Evolutionary conservation across 805 yeast genomes (phyloP).

Genomic region (Danielia oregonensis): DNA sequence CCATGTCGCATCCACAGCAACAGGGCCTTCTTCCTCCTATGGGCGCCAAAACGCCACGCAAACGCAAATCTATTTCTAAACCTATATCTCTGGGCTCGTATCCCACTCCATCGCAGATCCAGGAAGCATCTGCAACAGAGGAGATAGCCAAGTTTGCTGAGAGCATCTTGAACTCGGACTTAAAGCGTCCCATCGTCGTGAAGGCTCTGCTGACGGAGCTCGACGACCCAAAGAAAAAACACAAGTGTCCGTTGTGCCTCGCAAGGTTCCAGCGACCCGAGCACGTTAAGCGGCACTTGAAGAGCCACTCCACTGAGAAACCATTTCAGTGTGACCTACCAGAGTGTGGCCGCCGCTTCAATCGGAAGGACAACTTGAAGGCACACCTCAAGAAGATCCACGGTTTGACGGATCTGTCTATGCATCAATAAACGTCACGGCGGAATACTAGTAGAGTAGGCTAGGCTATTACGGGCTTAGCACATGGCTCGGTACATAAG

Average conservation of each 20-base stretch:
- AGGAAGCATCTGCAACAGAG: slow-evolving; percentile 16
- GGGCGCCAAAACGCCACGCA: slow-evolving; percentile 1
- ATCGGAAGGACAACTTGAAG: slow-evolving; percentile 56
- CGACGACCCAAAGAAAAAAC: slow-evolving; percentile 49
- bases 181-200: slow-evolving; percentile 19
- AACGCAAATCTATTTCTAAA: background rate
- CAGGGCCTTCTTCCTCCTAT: slow-evolving; percentile 6
- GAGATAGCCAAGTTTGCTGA: slow-evolving; percentile 20
- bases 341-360: slow-evolving; percentile 53
- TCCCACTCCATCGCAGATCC: slow-evolving; percentile 14
- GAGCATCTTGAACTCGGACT: slow-evolving; percentile 17
- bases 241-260: slow-evolving; percentile 62
- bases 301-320: slow-evolving; percentile 54
- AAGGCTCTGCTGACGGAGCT: slow-evolving; percentile 30
- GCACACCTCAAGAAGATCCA: slow-evolving; percentile 64
- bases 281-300: slow-evolving; percentile 64
- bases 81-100: slow-evolving; percentile 1
- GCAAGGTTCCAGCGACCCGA: slow-evolving; percentile 66
- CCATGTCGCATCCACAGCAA: too few relatives aligned
- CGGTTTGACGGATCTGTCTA: too few relatives aligned
- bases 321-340: slow-evolving; percentile 53
- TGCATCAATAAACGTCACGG: too few relatives aligned
- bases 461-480: too few relatives aligned
- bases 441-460: too few relatives aligned
- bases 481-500: too few relatives aligned